Evolutionary conservation across 1,284 basidiomycete species (phyloP), one percentile per base, ranked within the genome.

Genomic region (Lentinus polychrous): DNA sequence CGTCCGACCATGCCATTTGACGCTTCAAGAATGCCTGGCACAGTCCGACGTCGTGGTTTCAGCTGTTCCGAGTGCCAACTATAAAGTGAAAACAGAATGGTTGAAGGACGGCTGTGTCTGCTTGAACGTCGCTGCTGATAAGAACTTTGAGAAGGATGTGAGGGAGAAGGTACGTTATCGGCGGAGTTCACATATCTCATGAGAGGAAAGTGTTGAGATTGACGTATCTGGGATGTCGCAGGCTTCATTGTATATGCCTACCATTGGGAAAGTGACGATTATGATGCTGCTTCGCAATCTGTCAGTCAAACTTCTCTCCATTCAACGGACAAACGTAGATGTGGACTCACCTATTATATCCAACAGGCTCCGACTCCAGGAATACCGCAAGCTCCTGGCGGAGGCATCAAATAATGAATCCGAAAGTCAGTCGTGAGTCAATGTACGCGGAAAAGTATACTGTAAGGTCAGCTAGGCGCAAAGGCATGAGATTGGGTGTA

Each of bases 231-330:
- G 42, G 31, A 15, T 22, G 20, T 38, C 7, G 20, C 43, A 94
- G 91, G 91, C 91, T 10, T 91, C 91, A 3, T 73, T 97, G 56
- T 95, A 95, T 65, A 76, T 95, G 53, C 94, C 94, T 12, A 86
- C 91, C 2, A 92, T 99, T 23, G 95, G 95, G 36, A 96, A 96
- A 71, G 91, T 95, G 53, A 99, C 95, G 1, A 96, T 97, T 56
- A 76, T 94, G 60, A 96, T 99, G 92, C 77, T 99, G 31, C 79
- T 98, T 64, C 80, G 95, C 48, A 99, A 98, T 67, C 65, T 99
- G 85, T 90, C 60, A 63, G 86, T 70, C 43, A 33, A 40, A 45
- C 48, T 32, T 12, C 36, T 43, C 51, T 34, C 18, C n/a, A 37
- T 15, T n/a, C 12, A 40, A 7, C 17, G 22, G 17, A 14, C 22